Evolutionary conservation across 805 yeast genomes (phyloP).

Genomic region (Wickerhamiella alocasiicola): DNA sequence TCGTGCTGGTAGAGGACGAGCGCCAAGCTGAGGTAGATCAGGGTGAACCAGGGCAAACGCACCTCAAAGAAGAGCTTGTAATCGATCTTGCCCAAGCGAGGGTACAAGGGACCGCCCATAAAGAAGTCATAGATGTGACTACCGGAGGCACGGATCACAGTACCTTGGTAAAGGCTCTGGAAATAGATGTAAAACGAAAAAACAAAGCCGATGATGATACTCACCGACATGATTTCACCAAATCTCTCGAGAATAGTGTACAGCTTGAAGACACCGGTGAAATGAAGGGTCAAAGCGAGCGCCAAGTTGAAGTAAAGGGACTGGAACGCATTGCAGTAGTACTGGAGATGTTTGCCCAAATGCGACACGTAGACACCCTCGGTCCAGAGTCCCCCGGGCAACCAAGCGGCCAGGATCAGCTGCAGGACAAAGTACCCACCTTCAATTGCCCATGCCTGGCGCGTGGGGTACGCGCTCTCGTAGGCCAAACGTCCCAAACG

Average conservation of each 20-base stretch:
- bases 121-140: constrained; percentile 81
- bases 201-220: constrained; percentile 64
- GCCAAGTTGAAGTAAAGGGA: constrained; percentile 60
- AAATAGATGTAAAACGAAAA: constrained; percentile 61
- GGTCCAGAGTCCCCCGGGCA: constrained; percentile 84
- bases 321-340: constrained; percentile 86
- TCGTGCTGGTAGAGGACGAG: constrained; percentile 71
- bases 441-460: constrained; percentile 57
- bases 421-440: constrained; percentile 58
- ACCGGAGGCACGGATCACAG: constrained; percentile 86
- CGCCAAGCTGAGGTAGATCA: constrained; percentile 64
- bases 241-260: constrained; percentile 67
- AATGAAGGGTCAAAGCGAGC: constrained; percentile 50
- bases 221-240: constrained; percentile 87
- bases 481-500: constrained; percentile 33
- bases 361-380: constrained; percentile 89
- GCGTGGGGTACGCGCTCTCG: constrained; percentile 35
- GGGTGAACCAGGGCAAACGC: constrained; percentile 90
- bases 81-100: constrained; percentile 85
- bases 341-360: constrained; percentile 70
- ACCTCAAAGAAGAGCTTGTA: constrained; percentile 96
- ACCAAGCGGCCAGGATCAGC: constrained; percentile 57
- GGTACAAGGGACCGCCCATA: constrained; percentile 96
- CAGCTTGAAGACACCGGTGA: constrained; percentile 60
- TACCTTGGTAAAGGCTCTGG: constrained; percentile 52